phyloP scores from a whole-genome alignment of 2,329 filamentous ascomycete species.

The Trichoderma polysporum region DNA sequence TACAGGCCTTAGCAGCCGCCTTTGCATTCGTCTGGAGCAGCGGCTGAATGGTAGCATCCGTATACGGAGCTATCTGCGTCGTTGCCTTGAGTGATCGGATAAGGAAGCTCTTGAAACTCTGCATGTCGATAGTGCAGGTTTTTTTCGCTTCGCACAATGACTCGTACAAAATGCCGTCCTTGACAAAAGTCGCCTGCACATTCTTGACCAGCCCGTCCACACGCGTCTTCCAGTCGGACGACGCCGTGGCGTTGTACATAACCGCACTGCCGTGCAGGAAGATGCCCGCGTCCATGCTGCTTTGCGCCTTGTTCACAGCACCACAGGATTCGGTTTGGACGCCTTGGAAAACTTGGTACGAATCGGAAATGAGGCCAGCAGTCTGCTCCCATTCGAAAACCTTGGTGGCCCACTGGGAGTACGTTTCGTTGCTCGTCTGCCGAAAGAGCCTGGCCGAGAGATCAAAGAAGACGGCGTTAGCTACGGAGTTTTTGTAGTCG shows the following conservation, averaged over 20 bases:
- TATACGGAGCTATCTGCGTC: constrained; percentile 54
- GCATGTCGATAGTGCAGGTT: constrained; percentile 61
- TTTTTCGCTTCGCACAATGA: constrained; percentile 59
- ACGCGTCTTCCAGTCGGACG: constrained; percentile 50
- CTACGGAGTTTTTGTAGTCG: constrained; percentile 53
- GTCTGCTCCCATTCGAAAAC: constrained; percentile 59
- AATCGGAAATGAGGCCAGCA: constrained; percentile 57
- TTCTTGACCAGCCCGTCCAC: constrained; percentile 42
- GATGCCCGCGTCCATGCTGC: constrained; percentile 58
- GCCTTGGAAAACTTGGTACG: constrained; percentile 61
- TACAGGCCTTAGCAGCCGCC: constrained; percentile 54
- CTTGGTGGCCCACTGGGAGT: constrained; percentile 60
- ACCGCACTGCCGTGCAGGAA: constrained; percentile 58
- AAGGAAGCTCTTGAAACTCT: constrained; percentile 61
- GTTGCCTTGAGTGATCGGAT: constrained; percentile 54
- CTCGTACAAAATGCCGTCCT: constrained; percentile 57
- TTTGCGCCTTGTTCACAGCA: constrained; percentile 52
- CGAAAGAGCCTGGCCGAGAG: constrained; percentile 65
- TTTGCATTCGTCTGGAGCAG: constrained; percentile 51
- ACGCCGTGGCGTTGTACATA: constrained; percentile 57
- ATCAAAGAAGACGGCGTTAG: constrained; percentile 63
- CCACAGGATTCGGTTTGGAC: constrained; percentile 52
- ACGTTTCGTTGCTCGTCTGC: constrained; percentile 66
- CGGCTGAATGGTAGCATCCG: constrained; percentile 46
- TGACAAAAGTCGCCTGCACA: constrained; percentile 42